Evolutionary conservation across 768 basidiomycete species (phyloP), one percentile per base, ranked within the genome.

Genomic region (Epithele typhae): DNA sequence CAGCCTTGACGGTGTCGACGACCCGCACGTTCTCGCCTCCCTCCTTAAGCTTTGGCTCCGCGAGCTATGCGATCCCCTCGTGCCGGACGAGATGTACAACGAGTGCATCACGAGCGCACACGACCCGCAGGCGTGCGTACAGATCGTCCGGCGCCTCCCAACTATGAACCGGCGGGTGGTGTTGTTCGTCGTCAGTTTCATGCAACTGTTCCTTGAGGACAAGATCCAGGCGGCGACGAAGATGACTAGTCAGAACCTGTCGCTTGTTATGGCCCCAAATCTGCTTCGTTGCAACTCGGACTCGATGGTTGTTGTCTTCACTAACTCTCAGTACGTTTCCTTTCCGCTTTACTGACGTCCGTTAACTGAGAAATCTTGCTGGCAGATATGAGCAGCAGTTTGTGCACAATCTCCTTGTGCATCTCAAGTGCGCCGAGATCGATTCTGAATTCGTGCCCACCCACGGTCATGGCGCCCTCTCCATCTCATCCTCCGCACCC

Each of bases 11-110:
- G 84, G 84, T 25, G 81, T 95, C 36, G 88, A 92, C 52, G 93
- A 96, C 60, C 90, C 93, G 0, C 85, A 93, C 57, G 84, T 94
- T 39, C 81, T 90, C 2, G 89, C 92, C 7, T 92, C 91, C 2
- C 72, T 95, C 33, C 76, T 95, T 67, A 96, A 97, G 68, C 75
- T 94, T 6, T 97, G 92, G 92, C 72, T 96, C 17, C 79, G 94
- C 37, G 94, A 97, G 63, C 78, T 97, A 19, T 78, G 84, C 55
- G 89, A 93, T 51, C 94, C 94, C n/a, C 76, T 96, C 36, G 79
- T 97, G 12, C 94, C 94, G 6, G 80, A 87, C 50, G 87, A 91
- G 64, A 69, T 91, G 71, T 97, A 95, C 72, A 91, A 95, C 59
- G 88, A 92, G 56, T 93, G 91, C 57, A 79, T 95, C 43, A 74